A percentile compares a stretch with the other conserved stretches of the same genome.
Evolutionary conservation across 257 asterid genomes (phyloP).

Genomic region (Striga asiatica): DNA sequence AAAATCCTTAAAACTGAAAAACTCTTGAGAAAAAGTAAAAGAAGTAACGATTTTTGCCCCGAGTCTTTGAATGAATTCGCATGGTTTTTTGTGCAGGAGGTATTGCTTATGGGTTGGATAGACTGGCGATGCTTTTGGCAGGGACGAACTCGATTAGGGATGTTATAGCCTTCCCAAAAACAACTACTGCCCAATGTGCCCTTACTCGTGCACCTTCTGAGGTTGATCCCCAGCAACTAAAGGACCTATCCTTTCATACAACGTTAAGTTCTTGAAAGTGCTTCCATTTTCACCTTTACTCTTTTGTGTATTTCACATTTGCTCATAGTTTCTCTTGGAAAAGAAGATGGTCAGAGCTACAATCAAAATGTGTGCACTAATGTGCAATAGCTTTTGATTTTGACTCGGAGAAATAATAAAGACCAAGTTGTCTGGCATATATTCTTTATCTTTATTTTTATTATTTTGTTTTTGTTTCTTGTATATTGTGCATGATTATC

Average conservation of each 20-base stretch:
- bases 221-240: constrained; percentile 76
- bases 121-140: constrained; percentile 80
- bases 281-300: not conserved
- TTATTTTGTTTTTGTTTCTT: too few species aligned
- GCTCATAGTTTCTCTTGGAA: not conserved
- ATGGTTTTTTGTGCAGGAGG: constrained; percentile 45
- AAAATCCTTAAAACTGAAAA: too few species aligned
- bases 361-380: not conserved
- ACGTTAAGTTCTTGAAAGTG: constrained; percentile 4
- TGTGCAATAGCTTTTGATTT: not conserved
- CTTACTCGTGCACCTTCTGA: constrained; percentile 75
- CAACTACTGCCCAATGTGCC: constrained; percentile 89
- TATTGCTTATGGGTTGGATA: constrained; percentile 82
- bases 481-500: too few species aligned
- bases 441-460: too few species aligned
- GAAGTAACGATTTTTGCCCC: too few species aligned
- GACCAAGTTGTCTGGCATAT: not conserved
- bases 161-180: constrained; percentile 93
- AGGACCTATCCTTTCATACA: constrained; percentile 47
- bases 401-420: not conserved
- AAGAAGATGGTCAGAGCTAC: not conserved
- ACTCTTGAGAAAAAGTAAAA: too few species aligned
- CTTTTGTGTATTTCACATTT: not conserved
- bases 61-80: too few species aligned
- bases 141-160: constrained; percentile 78